These are phyloP conservation scores for Penicillium canescens DNA, from an alignment of 495 filamentous ascomycete species.

Conservation along the genomic window DNA sequence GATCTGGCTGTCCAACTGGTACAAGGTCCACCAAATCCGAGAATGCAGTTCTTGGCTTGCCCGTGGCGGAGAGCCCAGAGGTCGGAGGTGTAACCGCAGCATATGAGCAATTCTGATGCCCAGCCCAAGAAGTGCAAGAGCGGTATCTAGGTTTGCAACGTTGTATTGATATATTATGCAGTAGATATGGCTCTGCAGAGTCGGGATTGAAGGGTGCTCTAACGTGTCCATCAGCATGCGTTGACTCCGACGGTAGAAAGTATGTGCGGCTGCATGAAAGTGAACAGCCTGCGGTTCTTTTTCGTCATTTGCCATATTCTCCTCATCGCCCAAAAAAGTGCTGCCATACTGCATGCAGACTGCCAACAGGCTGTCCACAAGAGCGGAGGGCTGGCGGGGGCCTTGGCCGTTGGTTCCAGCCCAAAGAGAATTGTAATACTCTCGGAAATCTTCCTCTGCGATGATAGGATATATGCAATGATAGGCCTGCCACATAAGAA, in stretches of 20 bases:
- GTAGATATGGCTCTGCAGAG: slow-evolving; percentile 21
- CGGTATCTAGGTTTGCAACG: slow-evolving; percentile 10
- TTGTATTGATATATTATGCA: slow-evolving; percentile 23
- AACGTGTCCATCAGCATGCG: slow-evolving; percentile 11
- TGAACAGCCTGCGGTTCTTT: neutral
- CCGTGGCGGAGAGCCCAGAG: slow-evolving; percentile 1
- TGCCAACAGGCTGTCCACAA: slow-evolving; percentile 13
- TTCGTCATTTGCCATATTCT: neutral
- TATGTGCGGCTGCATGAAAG: slow-evolving; percentile 3
- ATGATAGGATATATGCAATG: too few species aligned
- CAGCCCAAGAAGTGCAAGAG: slow-evolving; percentile 7
- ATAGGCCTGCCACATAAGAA: too few species aligned
- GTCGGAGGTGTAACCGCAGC: slow-evolving; percentile 11
- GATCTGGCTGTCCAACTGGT: slow-evolving; percentile 10
- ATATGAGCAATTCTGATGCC: slow-evolving; percentile 11
- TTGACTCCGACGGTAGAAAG: slow-evolving; percentile 11
- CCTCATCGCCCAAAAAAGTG: neutral
- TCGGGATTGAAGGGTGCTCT: slow-evolving; percentile 13
- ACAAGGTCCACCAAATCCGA: slow-evolving; percentile 15
- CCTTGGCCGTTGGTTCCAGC: too few species aligned
- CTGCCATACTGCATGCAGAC: slow-evolving; percentile 15
- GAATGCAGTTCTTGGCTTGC: slow-evolving; percentile 8
- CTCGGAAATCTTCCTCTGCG: too few species aligned
- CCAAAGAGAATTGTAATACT: too few species aligned
- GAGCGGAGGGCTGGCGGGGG: neutral